Evolutionary conservation across 2,329 filamentous ascomycete species (phyloP), one percentile per base, ranked within the genome.

Genomic region (Annulohypoxylon truncatum): DNA sequence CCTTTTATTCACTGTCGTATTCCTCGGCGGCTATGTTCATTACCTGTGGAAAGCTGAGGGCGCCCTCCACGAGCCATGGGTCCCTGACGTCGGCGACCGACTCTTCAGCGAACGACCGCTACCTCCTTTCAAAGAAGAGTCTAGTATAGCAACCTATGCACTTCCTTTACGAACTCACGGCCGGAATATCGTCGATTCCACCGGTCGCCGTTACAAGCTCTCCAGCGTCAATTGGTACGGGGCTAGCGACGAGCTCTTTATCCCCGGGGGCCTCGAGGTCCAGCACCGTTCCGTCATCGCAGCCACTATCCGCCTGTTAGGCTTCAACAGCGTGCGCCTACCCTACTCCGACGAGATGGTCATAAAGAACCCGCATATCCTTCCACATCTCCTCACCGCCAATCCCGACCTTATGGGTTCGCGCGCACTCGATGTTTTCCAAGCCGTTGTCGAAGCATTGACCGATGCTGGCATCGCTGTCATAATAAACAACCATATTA

Each of bases 321-420:
- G 89, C 12, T 92, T 92, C 82, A 92, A 92, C 79, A 90, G 88
- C 73, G 89, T 92, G 48, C 83, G 89, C 2, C 77, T 92, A 48
- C 89, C 89, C 2, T 92, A 92, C 78, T 84, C 87, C 15, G 89
- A 92, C 77, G 89, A 92, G 78, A 82, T 91, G 79, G 88, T 92
- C 53, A 82, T 84, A 29, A 73, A 79, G 20, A 90, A 91, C 72
- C 89, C 88, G 0, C 73, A 81, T 22, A 80, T 90, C 48, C 78
- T 84, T 18, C 78, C 80, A 2, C 77, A 82, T 46, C 78, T 85
- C 6, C 78, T 91, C 42, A 76, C 80, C 6, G 87, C 87, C 7
- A 91, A 91, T 72, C 81, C 82, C 46, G 89, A 91, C 71, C 81
- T 91, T 9, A 75, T 84, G 7, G 86, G 86, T 1, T 74, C 79